These are phyloP conservation scores for Sonneratia caseolaris DNA, from an alignment of 345 rosid species.

Conservation along the genomic window DNA sequence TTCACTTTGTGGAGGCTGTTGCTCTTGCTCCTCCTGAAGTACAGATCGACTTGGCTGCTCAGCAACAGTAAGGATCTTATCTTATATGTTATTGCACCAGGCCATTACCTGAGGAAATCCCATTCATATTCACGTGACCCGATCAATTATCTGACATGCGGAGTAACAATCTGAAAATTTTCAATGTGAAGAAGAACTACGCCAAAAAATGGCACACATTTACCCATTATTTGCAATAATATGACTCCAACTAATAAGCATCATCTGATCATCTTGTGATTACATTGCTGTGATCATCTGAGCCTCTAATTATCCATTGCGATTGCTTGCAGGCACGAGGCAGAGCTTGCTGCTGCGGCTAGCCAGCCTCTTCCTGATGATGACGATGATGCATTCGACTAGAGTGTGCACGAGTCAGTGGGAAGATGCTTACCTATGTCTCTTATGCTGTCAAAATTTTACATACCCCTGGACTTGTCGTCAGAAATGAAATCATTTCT, in stretches of 20 bases:
- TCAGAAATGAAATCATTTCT: background rate
- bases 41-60: slow-evolving; percentile 66
- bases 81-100: background rate
- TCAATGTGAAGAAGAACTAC: background rate
- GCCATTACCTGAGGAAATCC: too few relatives aligned
- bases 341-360: slow-evolving; percentile 64
- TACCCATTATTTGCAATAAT: too few relatives aligned
- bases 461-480: background rate
- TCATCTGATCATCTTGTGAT: background rate
- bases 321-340: slow-evolving; percentile 49
- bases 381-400: slow-evolving; percentile 65
- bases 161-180: too few relatives aligned
- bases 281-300: background rate
- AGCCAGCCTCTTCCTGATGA: slow-evolving; percentile 84
- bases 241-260: background rate
- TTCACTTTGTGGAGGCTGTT: slow-evolving; percentile 91
- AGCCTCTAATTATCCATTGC: background rate
- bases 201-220: too few relatives aligned
- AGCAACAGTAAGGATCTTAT: slow-evolving; percentile 59
- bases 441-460: slow-evolving; percentile 3
- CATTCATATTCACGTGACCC: background rate
- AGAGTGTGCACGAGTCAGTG: slow-evolving; percentile 3
- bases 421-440: background rate
- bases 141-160: background rate
- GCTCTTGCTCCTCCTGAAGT: slow-evolving; percentile 96